Evolutionary conservation across 164 flowering plant species (phyloP).

Genomic region (Warburgia ugandensis): DNA sequence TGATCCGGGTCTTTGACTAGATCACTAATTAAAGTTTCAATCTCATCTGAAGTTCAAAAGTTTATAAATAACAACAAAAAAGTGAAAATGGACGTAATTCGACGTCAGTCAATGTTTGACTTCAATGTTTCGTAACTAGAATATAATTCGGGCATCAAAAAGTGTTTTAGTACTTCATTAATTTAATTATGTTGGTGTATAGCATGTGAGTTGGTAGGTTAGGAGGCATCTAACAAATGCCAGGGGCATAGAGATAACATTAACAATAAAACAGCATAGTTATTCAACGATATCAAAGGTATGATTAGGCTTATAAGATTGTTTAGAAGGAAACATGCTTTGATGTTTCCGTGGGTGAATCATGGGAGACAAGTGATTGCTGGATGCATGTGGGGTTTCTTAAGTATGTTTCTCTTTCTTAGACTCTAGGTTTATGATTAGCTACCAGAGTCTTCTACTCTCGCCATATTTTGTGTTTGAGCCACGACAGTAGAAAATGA

Average conservation of each 20-base stretch:
- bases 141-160: background rate
- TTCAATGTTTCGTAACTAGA: background rate
- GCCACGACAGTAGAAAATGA: no score
- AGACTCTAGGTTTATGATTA: background rate
- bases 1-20: no score
- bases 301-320: conserved; percentile 1
- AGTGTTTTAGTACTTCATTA: background rate
- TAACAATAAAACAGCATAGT: background rate
- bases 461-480: no score
- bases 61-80: no score
- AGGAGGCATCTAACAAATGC: conserved; percentile 22
- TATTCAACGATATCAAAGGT: conserved; percentile 4
- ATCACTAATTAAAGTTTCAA: no score
- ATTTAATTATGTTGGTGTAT: conserved; percentile 2
- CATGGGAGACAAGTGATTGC: conserved; percentile 12
- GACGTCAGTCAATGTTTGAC: conserved; percentile 8
- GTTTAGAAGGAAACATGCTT: conserved; percentile 2
- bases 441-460: no score
- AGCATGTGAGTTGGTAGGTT: conserved; percentile 17
- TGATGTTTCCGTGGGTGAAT: conserved; percentile 10
- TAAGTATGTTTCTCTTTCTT: background rate
- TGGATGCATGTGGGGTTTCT: conserved; percentile 7
- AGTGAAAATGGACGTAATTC: background rate
- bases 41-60: no score
- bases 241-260: conserved; percentile 1